Conservation (phyloP, 768 basidiomycete genomes). For the Boletus rex-veris region DNA sequence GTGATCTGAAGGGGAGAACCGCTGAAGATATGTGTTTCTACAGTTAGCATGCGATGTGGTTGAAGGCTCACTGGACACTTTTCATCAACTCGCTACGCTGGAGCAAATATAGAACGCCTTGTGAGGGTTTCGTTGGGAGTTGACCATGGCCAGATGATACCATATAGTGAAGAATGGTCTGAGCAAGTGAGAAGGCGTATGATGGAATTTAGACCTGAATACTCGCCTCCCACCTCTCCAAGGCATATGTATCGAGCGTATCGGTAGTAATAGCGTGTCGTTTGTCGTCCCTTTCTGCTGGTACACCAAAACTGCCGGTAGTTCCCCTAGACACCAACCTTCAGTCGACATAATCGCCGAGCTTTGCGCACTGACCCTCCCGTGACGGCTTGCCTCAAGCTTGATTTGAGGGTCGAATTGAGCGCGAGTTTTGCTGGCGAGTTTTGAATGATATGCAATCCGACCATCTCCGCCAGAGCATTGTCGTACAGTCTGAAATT, state of each 20-base stretch:
- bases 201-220: not conserved
- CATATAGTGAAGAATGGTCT: conserved; percentile 99
- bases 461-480: conserved; percentile 58
- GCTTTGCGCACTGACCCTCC: conserved; percentile 63
- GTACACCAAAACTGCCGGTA: conserved; percentile 81
- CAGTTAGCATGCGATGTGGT: not conserved
- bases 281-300: conserved; percentile 64
- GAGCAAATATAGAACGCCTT: conserved; percentile 80
- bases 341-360: conserved; percentile 6
- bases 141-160: conserved; percentile 88
- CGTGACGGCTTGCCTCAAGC: conserved; percentile 79
- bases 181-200: not conserved
- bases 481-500: conserved; percentile 63
- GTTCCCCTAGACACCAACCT: conserved; percentile 49
- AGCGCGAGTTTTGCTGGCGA: conserved; percentile 61
- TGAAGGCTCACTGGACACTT: conserved; percentile 51
- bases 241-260: conserved; percentile 72
- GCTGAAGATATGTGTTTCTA: conserved; percentile 28
- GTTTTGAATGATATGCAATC: conserved; percentile 66
- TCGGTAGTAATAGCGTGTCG: conserved; percentile 51
- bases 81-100: conserved; percentile 86
- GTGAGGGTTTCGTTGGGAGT: conserved; percentile 69
- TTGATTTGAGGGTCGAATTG: conserved; percentile 72
- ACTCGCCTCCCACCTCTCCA: conserved; percentile 87
- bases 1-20: conserved; percentile 75